Evolutionary conservation across 2,329 filamentous ascomycete species (phyloP), one percentile per base, ranked within the genome.

Genomic region (Venturia carpophila): DNA sequence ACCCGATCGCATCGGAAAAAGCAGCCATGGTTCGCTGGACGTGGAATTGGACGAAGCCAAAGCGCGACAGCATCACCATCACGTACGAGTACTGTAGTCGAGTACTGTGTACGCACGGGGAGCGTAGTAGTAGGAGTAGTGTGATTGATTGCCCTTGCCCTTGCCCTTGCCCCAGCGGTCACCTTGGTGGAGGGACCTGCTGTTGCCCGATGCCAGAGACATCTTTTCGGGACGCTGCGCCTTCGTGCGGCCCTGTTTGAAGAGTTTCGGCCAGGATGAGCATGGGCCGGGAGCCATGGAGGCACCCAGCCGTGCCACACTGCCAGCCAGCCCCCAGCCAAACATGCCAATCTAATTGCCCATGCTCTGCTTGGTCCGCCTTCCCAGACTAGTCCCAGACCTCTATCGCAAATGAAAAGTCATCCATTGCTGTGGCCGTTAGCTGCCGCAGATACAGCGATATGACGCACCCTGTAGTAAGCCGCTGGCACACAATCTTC

Each of bases 201-300:
- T 37, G 19, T n/a, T 56, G 30, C 30, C 30, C 52, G 30, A 56
- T 4, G 27, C 27, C 52, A 56, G 4, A 34, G 52, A 37, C 47
- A 37, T 37, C 13, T 56, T 19, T 24, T 34, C 52, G 52, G 52
- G 52, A 56, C 52, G 52, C 52, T 3, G 52, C 52, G 52, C 52
- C 52, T 56, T 56, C 30, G 52, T 56, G 52, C 52, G 52, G 37
- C 52, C 52, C 52, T 56, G 52, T 56, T 56, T 56, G 52, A 56
- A 37, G 52, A 56, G 52, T 56, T 56, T 56, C 52, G 52, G 24
- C 52, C 52, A 56, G 52, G 52, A 56, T 49, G 47, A n/a, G n/a
- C n/a, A n/a, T n/a, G n/a, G n/a, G n/a, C n/a, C n/a, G n/a, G n/a
- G n/a, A n/a, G n/a, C n/a, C n/a, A n/a, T n/a, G n/a, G n/a, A n/a